phyloP scores from a whole-genome alignment of 2,329 filamentous ascomycete species.

The Microdochium nivale region DNA sequence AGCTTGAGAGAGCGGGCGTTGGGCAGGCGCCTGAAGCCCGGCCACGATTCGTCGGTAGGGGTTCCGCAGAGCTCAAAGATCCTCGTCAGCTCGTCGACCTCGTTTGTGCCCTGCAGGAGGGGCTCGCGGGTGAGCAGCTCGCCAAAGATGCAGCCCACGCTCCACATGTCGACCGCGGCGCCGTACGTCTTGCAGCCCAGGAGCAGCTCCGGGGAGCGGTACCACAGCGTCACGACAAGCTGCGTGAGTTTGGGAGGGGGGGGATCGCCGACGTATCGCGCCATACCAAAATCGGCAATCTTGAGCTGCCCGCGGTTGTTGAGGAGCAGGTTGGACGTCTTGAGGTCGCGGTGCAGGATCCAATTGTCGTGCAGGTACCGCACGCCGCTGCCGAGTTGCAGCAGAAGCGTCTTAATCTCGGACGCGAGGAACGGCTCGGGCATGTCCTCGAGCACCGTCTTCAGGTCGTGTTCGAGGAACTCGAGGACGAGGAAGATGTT shows the following conservation, averaged over 20 bases:
- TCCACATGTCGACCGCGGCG: constrained; percentile 85
- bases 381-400: constrained; percentile 73
- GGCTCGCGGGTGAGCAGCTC: constrained; percentile 81
- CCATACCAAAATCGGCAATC: constrained; percentile 97
- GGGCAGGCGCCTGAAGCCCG: constrained; percentile 75
- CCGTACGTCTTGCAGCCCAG: constrained; percentile 72
- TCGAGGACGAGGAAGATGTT: constrained; percentile 93
- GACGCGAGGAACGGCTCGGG: constrained; percentile 85
- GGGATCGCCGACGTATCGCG: constrained; percentile 76
- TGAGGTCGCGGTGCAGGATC: constrained; percentile 90
- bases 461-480: constrained; percentile 95
- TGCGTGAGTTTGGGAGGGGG: constrained; percentile 69
- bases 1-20: constrained; percentile 67
- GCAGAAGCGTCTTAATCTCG: constrained; percentile 83
- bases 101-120: constrained; percentile 79
- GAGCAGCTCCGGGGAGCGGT: constrained; percentile 83
- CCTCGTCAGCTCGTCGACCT: constrained; percentile 79
- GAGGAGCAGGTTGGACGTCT: constrained; percentile 88
- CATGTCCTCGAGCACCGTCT: constrained; percentile 89
- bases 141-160: constrained; percentile 88
- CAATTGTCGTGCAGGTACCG: constrained; percentile 80
- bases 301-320: constrained; percentile 93
- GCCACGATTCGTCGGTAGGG: constrained; percentile 77
- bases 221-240: constrained; percentile 95
- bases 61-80: constrained; percentile 88